Evolutionary conservation across 495 filamentous ascomycete species (phyloP).

Genomic region (Lepraria neglecta): DNA sequence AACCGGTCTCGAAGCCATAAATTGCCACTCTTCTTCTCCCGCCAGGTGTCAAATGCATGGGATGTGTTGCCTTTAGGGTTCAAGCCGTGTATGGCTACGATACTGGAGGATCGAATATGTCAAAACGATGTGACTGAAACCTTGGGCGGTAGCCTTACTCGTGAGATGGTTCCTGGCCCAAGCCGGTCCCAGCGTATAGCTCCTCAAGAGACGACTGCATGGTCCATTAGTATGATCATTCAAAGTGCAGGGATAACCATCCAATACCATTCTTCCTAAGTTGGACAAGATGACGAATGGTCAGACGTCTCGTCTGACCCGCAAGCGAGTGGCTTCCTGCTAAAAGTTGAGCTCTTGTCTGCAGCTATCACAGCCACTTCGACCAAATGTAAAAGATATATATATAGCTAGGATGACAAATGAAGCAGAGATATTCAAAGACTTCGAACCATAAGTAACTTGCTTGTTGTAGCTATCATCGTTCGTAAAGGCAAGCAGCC

Average conservation of each 20-base stretch:
- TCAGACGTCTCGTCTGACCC: neutral
- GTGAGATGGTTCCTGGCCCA: neutral
- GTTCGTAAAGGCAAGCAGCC: no score
- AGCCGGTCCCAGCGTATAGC: constrained; percentile 4
- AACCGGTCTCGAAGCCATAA: constrained; percentile 20
- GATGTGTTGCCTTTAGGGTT: constrained; percentile 3
- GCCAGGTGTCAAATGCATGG: constrained; percentile 9
- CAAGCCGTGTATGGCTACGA: constrained; percentile 16
- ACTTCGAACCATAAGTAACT: no score
- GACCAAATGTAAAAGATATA: no score
- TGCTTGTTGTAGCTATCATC: no score
- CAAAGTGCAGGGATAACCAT: neutral
- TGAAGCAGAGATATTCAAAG: no score
- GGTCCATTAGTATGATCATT: neutral
- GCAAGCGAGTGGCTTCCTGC: no score
- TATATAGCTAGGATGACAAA: no score
- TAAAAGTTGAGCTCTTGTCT: no score
- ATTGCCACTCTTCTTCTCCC: neutral
- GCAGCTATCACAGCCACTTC: no score
- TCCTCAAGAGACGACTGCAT: constrained; percentile 1
- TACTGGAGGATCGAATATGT: constrained; percentile 1
- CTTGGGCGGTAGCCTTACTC: neutral
- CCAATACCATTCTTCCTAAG: neutral
- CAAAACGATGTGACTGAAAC: neutral
- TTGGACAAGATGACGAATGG: neutral